These are phyloP conservation scores for Coemansia sp. DNA, from an alignment of 192 early-diverging fungal genomes.

Conservation along the genomic window DNA sequence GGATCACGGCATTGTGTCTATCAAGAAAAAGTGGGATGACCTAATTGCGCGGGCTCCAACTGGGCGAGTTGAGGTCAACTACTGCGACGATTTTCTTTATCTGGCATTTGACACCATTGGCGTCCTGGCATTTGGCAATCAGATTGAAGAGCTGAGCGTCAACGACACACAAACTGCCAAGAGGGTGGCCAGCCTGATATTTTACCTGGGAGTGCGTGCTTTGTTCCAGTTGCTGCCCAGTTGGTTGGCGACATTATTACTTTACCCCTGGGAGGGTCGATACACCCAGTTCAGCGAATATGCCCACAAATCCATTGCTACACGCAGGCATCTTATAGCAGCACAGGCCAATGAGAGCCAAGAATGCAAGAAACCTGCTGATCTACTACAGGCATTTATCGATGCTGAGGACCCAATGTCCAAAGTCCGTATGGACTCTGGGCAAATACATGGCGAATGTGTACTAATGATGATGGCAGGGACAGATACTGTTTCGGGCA, in stretches of 20 bases:
- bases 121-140: constrained; percentile 37
- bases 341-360: neutral
- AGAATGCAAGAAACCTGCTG: constrained; percentile 14
- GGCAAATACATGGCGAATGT: constrained; percentile 45
- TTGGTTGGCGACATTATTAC: constrained; percentile 7
- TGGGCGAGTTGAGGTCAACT: constrained; percentile 43
- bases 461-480: constrained; percentile 46
- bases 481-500: constrained; percentile 39
- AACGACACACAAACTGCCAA: constrained; percentile 28
- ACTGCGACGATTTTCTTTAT: constrained; percentile 41
- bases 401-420: constrained; percentile 50
- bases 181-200: constrained; percentile 41
- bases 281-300: constrained; percentile 30
- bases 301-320: constrained; percentile 32
- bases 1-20: constrained; percentile 30
- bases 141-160: constrained; percentile 25
- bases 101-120: constrained; percentile 44
- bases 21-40: constrained; percentile 39
- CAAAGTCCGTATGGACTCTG: constrained; percentile 38
- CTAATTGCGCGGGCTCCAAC: constrained; percentile 11
- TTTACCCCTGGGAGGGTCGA: constrained; percentile 31
- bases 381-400: constrained; percentile 52
- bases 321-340: constrained; percentile 13
- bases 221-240: constrained; percentile 37
- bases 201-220: constrained; percentile 37